These are phyloP conservation scores for Calocybe gangraenosa DNA, from an alignment of 768 basidiomycete genomes.

Conservation along the genomic window DNA sequence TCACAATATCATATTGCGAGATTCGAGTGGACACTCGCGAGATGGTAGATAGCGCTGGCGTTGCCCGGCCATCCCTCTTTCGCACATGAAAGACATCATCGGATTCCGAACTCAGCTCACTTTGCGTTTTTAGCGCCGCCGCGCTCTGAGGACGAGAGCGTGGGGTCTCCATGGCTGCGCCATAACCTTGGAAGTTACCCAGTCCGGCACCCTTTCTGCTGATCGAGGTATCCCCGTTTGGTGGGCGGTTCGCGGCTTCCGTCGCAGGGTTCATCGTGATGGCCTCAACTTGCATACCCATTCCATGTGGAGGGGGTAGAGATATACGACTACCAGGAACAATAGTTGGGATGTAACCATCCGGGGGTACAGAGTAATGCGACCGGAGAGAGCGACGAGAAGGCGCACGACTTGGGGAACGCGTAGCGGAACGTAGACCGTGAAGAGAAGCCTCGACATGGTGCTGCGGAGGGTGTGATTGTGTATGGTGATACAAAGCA, in stretches of 20 bases:
- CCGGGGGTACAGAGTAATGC: constrained; percentile 31
- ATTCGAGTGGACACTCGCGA: constrained; percentile 31
- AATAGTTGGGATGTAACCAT: constrained; percentile 47
- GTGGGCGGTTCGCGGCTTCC: neutral
- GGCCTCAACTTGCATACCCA: constrained; percentile 18
- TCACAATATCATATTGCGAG: constrained; percentile 34
- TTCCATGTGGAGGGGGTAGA: constrained; percentile 50
- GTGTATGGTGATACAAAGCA: constrained; percentile 8
- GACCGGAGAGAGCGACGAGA: constrained; percentile 21
- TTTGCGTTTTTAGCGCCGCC: neutral
- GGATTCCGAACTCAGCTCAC: constrained; percentile 1
- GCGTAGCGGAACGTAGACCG: constrained; percentile 6
- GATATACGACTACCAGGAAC: constrained; percentile 33
- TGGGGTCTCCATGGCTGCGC: constrained; percentile 7
- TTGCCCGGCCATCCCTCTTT: constrained; percentile 5
- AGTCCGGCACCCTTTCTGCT: neutral
- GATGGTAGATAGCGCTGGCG: constrained; percentile 20
- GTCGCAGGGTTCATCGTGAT: neutral
- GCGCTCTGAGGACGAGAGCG: constrained; percentile 2
- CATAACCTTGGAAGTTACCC: neutral
- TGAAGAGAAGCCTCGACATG: constrained; percentile 6
- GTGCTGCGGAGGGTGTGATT: neutral
- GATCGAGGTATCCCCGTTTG: neutral
- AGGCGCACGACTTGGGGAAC: constrained; percentile 11
- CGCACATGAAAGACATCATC: constrained; percentile 7